Conservation (phyloP, 371 early-diverging fungal species). For the Syncephalastrum racemosum region DNA sequence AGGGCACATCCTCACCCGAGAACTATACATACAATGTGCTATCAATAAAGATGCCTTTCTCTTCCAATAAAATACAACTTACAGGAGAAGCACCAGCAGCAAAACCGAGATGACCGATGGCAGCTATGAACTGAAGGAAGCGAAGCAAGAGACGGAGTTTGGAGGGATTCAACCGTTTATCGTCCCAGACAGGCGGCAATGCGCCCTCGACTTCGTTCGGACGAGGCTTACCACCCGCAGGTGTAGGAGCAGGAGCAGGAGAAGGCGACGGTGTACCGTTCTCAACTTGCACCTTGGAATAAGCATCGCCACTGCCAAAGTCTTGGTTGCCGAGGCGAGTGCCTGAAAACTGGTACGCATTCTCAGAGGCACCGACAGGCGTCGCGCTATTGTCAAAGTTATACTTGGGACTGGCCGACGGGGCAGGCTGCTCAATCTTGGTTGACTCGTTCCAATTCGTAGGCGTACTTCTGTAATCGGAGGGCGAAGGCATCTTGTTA, state of each 20-base stretch:
- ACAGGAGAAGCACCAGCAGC: conserved; percentile 53
- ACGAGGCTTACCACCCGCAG: conserved; percentile 20
- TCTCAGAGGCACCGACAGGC: conserved; percentile 5
- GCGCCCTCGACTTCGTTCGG: conserved; percentile 21
- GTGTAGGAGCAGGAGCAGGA: conserved; percentile 5
- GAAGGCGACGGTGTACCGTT: conserved; percentile 5
- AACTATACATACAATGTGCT: conserved; percentile 21
- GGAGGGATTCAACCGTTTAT: conserved; percentile 24
- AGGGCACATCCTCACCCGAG: conserved; percentile 34
- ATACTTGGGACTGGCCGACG: conserved; percentile 2
- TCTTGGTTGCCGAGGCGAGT: conserved; percentile 20
- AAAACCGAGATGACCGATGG: conserved; percentile 49
- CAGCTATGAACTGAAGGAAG: conserved; percentile 32
- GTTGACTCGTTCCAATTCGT: conserved; percentile 19
- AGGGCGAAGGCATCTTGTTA: conserved; percentile 40
- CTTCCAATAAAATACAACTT: conserved; percentile 13
- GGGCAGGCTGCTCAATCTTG: conserved; percentile 23
- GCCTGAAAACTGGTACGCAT: conserved; percentile 29
- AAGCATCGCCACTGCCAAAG: conserved; percentile 15
- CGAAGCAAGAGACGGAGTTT: conserved; percentile 38
- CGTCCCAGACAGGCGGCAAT: conserved; percentile 24
- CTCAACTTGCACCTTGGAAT: conserved; percentile 16
- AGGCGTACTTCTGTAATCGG: conserved; percentile 25
- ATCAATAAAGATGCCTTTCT: neutral
- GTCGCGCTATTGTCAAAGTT: neutral